A percentile compares a stretch with the other conserved stretches of the same genome.
Conservation (phyloP, 441 rosid species). For the Erodium trifolium region DNA sequence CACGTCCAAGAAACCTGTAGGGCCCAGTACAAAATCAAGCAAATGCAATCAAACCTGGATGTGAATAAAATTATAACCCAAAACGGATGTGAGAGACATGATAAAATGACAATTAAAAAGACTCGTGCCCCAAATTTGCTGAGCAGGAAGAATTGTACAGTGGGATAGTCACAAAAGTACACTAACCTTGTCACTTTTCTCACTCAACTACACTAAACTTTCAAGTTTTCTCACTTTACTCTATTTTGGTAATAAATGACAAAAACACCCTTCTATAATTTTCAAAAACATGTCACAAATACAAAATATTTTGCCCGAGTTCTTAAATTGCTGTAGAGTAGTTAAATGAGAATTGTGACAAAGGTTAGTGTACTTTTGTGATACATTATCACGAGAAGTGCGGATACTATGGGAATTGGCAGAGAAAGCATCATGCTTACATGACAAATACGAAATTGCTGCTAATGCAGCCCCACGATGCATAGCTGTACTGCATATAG, state of each 20-base stretch:
- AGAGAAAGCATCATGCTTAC: slow-evolving; percentile 31
- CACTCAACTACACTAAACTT: too few species aligned
- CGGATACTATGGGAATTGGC: not conserved
- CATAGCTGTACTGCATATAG: slow-evolving; percentile 97
- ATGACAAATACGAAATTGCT: slow-evolving; percentile 89
- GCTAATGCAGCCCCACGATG: slow-evolving; percentile 96
- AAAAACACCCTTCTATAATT: too few species aligned
- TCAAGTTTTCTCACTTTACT: too few species aligned
- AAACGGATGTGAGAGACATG: not conserved
- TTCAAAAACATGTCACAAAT: too few species aligned
- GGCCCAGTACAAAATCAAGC: slow-evolving; percentile 17
- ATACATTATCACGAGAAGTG: not conserved
- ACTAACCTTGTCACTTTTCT: too few species aligned
- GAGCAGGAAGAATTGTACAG: not conserved
- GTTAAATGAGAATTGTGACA: too few species aligned
- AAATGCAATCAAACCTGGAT: slow-evolving; percentile 4
- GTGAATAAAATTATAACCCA: slow-evolving; percentile 10
- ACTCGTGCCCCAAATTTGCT: not conserved
- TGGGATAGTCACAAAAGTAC: too few species aligned
- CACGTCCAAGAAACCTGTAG: slow-evolving; percentile 76
- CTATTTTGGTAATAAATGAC: too few species aligned
- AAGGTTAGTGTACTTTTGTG: not conserved
- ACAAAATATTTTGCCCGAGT: too few species aligned
- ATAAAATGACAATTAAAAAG: not conserved
- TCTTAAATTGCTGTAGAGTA: too few species aligned